These are phyloP conservation scores for Cadophora malorum DNA, from an alignment of 2,329 filamentous ascomycete genomes.

Conservation along the genomic window DNA sequence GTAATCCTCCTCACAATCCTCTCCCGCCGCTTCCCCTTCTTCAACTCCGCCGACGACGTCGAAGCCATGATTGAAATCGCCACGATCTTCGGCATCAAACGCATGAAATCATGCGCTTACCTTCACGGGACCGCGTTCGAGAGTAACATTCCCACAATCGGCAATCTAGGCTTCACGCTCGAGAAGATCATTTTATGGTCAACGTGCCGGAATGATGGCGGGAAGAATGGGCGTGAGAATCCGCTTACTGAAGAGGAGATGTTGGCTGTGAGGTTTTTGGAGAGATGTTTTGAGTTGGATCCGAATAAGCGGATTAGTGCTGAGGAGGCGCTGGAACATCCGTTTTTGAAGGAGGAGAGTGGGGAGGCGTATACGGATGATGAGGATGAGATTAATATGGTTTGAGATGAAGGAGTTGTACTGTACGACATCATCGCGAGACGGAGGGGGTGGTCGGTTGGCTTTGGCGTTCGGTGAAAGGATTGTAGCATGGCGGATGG, in stretches of 20 bases:
- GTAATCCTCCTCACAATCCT: slow-evolving; percentile 97
- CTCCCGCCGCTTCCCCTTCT: slow-evolving; percentile 93
- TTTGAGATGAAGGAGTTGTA: slow-evolving; percentile 36
- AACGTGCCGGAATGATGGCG: slow-evolving; percentile 74
- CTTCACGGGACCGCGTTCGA: slow-evolving; percentile 93
- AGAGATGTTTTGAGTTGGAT: slow-evolving; percentile 77
- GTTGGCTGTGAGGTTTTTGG: slow-evolving; percentile 74
- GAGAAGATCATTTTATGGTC: slow-evolving; percentile 97
- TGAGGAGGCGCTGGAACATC: slow-evolving; percentile 73
- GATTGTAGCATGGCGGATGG: slow-evolving; percentile 25
- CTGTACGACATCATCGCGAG: slow-evolving; percentile 27
- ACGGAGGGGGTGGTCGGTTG: not conserved
- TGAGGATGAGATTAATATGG: slow-evolving; percentile 59
- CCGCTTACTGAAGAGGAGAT: slow-evolving; percentile 71
- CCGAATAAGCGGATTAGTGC: slow-evolving; percentile 77
- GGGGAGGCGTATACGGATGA: slow-evolving; percentile 56
- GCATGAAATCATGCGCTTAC: slow-evolving; percentile 82
- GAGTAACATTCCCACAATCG: slow-evolving; percentile 89
- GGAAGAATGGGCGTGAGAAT: slow-evolving; percentile 54
- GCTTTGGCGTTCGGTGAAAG: slow-evolving; percentile 7
- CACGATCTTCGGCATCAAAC: slow-evolving; percentile 85
- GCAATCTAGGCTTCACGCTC: slow-evolving; percentile 81
- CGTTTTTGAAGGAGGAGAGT: slow-evolving; percentile 62
- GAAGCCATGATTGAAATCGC: slow-evolving; percentile 98
- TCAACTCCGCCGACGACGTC: slow-evolving; percentile 97